Evolutionary conservation across 768 basidiomycete species (phyloP).

Genomic region (Russula foetens): DNA sequence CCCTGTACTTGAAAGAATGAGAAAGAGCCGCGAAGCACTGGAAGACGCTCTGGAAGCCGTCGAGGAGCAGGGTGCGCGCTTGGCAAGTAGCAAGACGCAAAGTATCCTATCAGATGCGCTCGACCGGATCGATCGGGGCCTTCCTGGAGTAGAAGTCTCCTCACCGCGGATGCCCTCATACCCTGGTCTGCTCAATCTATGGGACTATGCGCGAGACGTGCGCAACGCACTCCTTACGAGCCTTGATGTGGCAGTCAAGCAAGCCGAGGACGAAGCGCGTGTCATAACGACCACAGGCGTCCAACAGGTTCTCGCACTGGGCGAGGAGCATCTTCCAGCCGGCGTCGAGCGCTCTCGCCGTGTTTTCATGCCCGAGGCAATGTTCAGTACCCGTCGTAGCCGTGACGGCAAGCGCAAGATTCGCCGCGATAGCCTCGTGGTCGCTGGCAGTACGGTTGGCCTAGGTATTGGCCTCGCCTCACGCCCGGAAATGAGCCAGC

Average conservation of each 20-base stretch:
- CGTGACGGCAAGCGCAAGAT: conserved; percentile 28
- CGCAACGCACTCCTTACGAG: conserved; percentile 68
- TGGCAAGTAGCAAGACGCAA: conserved; percentile 47
- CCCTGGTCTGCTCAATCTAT: conserved; percentile 73
- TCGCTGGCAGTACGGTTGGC: conserved; percentile 71
- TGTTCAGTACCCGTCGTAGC: conserved; percentile 65
- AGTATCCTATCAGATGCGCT: conserved; percentile 57
- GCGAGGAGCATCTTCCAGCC: conserved; percentile 67
- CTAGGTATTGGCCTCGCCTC: conserved; percentile 78
- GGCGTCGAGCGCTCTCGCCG: conserved; percentile 75
- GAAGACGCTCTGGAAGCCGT: conserved; percentile 71
- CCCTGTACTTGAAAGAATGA: conserved; percentile 87
- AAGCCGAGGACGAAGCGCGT: conserved; percentile 82
- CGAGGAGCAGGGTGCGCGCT: conserved; percentile 66
- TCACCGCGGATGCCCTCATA: conserved; percentile 61
- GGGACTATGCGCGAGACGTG: conserved; percentile 82
- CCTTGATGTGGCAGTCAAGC: conserved; percentile 68
- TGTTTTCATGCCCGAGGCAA: conserved; percentile 94
- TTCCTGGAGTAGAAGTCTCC: conserved; percentile 47
- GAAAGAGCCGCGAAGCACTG: conserved; percentile 57
- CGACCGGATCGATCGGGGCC: conserved; percentile 68
- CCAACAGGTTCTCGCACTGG: conserved; percentile 54
- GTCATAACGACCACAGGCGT: conserved; percentile 57
- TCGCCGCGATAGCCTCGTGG: conserved; percentile 44
- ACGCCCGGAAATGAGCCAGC: conserved; percentile 70